These are phyloP conservation scores for Thelephora ganbajun DNA, from an alignment of 768 basidiomycete genomes.

Conservation along the genomic window DNA sequence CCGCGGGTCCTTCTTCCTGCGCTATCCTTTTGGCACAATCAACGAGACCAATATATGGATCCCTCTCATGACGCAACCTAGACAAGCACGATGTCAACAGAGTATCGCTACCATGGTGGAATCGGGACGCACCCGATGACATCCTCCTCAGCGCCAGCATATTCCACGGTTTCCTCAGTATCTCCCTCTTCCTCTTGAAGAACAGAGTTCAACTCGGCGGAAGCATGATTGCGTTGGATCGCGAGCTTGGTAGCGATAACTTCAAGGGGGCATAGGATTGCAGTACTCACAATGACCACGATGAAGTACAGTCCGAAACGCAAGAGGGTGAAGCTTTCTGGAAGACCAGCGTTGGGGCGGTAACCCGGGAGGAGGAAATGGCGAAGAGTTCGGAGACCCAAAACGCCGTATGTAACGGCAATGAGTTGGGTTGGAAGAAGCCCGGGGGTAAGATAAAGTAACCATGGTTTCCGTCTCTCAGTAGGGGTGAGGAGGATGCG, in stretches of 20 bases:
- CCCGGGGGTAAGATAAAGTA: conserved; percentile 68
- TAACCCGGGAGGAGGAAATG: conserved; percentile 43
- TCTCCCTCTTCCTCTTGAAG: conserved; percentile 62
- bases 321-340: conserved; percentile 33
- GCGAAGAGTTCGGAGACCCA: conserved; percentile 28
- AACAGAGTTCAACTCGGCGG: conserved; percentile 60
- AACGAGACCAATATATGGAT: conserved; percentile 62
- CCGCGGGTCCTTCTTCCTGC: conserved; percentile 62
- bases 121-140: conserved; percentile 56
- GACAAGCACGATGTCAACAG: neutral
- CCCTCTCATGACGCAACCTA: conserved; percentile 62
- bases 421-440: conserved; percentile 29
- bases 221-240: conserved; percentile 75
- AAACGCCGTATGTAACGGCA: conserved; percentile 30
- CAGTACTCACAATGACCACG: conserved; percentile 41
- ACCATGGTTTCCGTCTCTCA: conserved; percentile 67
- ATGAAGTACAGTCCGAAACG: conserved; percentile 42
- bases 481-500: conserved; percentile 70
- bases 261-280: conserved; percentile 60
- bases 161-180: conserved; percentile 44
- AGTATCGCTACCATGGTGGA: neutral
- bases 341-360: conserved; percentile 1
- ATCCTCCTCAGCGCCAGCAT: conserved; percentile 60
- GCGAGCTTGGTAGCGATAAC: conserved; percentile 68
- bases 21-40: conserved; percentile 69